Conservation (phyloP, 768 basidiomycete species). For the Clavaria fumosa region DNA sequence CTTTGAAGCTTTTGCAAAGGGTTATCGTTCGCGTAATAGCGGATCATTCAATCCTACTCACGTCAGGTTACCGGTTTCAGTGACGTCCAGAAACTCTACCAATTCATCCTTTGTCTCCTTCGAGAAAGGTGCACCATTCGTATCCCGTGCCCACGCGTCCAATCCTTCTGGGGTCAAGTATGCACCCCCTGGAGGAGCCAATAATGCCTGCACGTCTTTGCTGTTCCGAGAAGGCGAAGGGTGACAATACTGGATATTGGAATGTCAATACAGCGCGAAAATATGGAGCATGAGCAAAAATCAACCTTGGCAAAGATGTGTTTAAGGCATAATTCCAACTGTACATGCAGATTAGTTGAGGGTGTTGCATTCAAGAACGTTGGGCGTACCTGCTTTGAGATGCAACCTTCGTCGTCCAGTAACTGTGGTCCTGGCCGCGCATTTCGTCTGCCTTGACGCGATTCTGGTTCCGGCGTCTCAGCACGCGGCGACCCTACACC, state of each 20-base stretch:
- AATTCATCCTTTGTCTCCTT: constrained; percentile 68
- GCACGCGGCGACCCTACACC: constrained; percentile 34
- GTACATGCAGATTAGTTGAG: background rate
- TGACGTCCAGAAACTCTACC: constrained; percentile 59
- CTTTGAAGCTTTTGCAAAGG: constrained; percentile 39
- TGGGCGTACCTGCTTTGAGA: constrained; percentile 41
- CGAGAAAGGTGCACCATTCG: constrained; percentile 70
- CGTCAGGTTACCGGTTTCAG: constrained; percentile 58
- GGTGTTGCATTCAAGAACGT: background rate
- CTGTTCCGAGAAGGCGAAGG: constrained; percentile 20
- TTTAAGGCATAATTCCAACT: constrained; percentile 56
- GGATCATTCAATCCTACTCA: constrained; percentile 22
- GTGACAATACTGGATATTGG: constrained; percentile 57
- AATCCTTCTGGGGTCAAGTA: constrained; percentile 44
- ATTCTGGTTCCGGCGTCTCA: constrained; percentile 48
- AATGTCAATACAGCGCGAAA: too few species aligned
- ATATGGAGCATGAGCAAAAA: too few species aligned
- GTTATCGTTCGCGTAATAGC: background rate
- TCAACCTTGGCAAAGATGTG: constrained; percentile 75
- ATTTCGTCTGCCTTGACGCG: constrained; percentile 44
- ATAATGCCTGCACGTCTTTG: constrained; percentile 19
- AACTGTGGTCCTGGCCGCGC: constrained; percentile 29
- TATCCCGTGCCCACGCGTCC: constrained; percentile 65
- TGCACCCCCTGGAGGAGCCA: constrained; percentile 37
- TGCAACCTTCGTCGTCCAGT: constrained; percentile 54